These are phyloP conservation scores for Hura crepitans DNA, from an alignment of 441 rosid species.

Conservation along the genomic window DNA sequence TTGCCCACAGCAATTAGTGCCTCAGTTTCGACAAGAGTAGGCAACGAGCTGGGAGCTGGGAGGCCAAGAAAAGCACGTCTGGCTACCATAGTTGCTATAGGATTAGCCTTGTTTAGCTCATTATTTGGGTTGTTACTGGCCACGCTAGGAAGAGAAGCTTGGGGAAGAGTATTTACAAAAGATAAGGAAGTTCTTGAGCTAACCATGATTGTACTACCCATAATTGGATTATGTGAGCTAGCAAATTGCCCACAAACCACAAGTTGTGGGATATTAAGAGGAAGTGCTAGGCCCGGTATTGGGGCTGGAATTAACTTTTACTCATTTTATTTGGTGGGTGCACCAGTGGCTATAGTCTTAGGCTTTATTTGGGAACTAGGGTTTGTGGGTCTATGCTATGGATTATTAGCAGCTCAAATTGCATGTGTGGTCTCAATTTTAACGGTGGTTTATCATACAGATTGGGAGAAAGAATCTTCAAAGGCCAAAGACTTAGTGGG, in stretches of 20 bases:
- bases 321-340: conserved; percentile 89
- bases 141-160: conserved; percentile 52
- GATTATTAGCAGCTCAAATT: conserved; percentile 74
- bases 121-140: conserved; percentile 55
- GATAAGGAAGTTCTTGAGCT: conserved; percentile 55
- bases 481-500: conserved; percentile 66
- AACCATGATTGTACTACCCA: conserved; percentile 57
- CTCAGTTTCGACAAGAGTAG: conserved; percentile 70
- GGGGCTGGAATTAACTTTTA: conserved; percentile 75
- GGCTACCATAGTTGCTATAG: conserved; percentile 50
- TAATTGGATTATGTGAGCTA: conserved; percentile 79
- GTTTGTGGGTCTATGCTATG: conserved; percentile 82
- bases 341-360: conserved; percentile 64
- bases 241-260: conserved; percentile 95
- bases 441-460: conserved; percentile 58
- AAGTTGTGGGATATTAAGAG: conserved; percentile 80
- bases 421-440: conserved; percentile 63
- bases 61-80: conserved; percentile 51
- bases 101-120: conserved; percentile 44
- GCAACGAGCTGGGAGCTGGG: conserved; percentile 81
- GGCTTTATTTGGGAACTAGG: conserved; percentile 60
- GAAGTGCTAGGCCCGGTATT: conserved; percentile 78
- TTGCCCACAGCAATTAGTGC: conserved; percentile 72
- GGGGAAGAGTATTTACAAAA: conserved; percentile 63
- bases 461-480: conserved; percentile 68